phyloP scores from a whole-genome alignment of 2,329 filamentous ascomycete genomes.

The Aspergillus floridensis region DNA sequence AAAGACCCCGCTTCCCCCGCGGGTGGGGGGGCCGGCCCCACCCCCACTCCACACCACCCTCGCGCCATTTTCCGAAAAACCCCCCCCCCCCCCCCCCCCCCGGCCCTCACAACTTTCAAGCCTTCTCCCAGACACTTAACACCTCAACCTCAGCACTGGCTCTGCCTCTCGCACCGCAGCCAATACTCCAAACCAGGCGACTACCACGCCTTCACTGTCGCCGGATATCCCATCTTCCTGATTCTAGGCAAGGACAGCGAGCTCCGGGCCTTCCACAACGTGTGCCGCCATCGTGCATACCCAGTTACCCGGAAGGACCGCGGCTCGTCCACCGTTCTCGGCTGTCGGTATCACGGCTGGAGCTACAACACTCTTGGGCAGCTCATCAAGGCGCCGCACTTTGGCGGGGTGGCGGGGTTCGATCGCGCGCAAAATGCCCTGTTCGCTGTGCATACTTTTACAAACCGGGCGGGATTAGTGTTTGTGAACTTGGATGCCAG shows the following conservation, averaged over 20 bases:
- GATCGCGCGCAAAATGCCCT: slow-evolving; percentile 57
- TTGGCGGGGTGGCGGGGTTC: slow-evolving; percentile 56
- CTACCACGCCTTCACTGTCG: slow-evolving; percentile 56
- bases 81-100: not conserved
- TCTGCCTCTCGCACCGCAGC: slow-evolving; percentile 38
- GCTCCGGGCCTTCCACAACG: slow-evolving; percentile 61
- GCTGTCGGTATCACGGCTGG: slow-evolving; percentile 64
- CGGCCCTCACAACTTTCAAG: not conserved
- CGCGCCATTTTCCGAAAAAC: slow-evolving; percentile 50
- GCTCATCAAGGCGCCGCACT: slow-evolving; percentile 60
- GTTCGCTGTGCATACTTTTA: slow-evolving; percentile 37
- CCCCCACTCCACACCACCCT: no score
- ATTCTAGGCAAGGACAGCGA: slow-evolving; percentile 50
- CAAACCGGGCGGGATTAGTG: slow-evolving; percentile 22
- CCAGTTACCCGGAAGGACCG: slow-evolving; percentile 54
- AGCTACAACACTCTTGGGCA: slow-evolving; percentile 58
- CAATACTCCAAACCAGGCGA: slow-evolving; percentile 55
- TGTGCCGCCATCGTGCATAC: slow-evolving; percentile 62
- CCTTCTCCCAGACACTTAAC: not conserved
- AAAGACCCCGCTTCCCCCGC: no score
- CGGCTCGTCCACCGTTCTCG: slow-evolving; percentile 53
- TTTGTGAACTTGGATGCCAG: slow-evolving; percentile 29
- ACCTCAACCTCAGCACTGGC: slow-evolving; percentile 29
- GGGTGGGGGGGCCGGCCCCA: no score
- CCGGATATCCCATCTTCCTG: slow-evolving; percentile 58